Evolutionary conservation across 768 basidiomycete genomes (phyloP).

Genomic region (Agaricus sinodeliciosus): DNA sequence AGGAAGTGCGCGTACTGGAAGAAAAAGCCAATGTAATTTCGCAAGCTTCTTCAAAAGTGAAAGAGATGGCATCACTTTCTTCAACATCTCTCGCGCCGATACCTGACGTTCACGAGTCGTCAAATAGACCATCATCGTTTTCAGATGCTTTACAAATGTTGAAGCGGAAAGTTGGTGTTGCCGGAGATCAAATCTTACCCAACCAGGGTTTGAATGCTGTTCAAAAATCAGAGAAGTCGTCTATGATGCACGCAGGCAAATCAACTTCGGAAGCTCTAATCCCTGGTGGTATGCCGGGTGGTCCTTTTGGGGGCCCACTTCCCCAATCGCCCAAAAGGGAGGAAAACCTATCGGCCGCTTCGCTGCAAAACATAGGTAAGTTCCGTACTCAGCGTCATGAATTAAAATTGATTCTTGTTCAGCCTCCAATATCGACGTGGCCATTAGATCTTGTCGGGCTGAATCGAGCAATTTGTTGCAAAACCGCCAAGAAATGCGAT

Average conservation of each 20-base stretch:
- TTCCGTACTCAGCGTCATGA: not conserved
- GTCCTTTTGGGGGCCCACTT: not conserved
- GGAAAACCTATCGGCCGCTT: slow-evolving; percentile 23
- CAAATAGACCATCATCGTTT: slow-evolving; percentile 10
- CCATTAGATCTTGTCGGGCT: slow-evolving; percentile 63
- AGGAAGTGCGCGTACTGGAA: slow-evolving; percentile 3
- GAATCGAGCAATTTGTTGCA: slow-evolving; percentile 57
- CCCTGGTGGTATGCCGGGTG: slow-evolving; percentile 3
- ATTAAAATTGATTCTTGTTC: slow-evolving; percentile 12
- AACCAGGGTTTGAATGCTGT: not conserved
- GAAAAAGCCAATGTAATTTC: slow-evolving; percentile 1
- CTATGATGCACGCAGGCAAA: not conserved
- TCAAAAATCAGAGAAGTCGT: not conserved
- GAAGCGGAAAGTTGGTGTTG: slow-evolving; percentile 21
- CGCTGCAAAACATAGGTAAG: slow-evolving; percentile 38
- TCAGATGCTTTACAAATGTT: slow-evolving; percentile 21
- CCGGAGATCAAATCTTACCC: slow-evolving; percentile 3
- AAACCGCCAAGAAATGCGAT: slow-evolving; percentile 63
- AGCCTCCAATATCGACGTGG: slow-evolving; percentile 65
- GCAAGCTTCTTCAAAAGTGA: slow-evolving; percentile 1
- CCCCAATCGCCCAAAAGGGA: not conserved
- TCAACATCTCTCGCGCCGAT: not conserved
- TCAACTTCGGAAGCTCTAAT: not conserved
- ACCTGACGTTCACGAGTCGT: not conserved
- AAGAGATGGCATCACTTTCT: not conserved